Evolutionary conservation across 2,329 filamentous ascomycete species (phyloP).

Genomic region (Colletotrichum sublineola): DNA sequence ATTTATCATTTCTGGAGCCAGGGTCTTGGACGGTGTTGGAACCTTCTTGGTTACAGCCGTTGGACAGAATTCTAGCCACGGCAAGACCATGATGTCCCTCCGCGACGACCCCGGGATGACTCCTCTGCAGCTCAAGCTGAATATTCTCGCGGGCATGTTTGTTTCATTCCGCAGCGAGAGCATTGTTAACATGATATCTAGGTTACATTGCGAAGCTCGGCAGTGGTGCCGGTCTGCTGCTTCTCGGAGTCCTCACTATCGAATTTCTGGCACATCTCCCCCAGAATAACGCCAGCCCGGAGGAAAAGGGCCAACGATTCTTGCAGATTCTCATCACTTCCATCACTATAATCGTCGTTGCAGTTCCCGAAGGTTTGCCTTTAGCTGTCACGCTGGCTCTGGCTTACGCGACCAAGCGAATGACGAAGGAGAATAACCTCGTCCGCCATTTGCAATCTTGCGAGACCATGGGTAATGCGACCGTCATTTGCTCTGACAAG

Average conservation of each 20-base stretch:
- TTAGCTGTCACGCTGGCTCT: conserved; percentile 72
- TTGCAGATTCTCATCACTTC: conserved; percentile 54
- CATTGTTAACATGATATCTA: conserved; percentile 9
- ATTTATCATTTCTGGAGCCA: conserved; percentile 86
- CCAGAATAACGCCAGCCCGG: conserved; percentile 35
- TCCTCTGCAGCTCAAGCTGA: conserved; percentile 45
- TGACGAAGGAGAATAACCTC: conserved; percentile 74
- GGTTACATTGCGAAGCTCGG: conserved; percentile 46
- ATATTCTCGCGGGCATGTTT: conserved; percentile 43
- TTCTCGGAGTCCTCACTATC: conserved; percentile 43
- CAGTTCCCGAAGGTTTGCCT: conserved; percentile 71
- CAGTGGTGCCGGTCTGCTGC: conserved; percentile 43
- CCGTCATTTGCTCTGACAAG: conserved; percentile 75
- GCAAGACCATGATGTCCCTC: conserved; percentile 45
- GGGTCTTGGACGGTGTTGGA: conserved; percentile 66
- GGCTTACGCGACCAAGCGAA: conserved; percentile 72
- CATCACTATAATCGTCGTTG: conserved; percentile 71
- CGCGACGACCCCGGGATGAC: conserved; percentile 44
- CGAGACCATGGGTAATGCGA: conserved; percentile 75
- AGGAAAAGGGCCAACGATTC: conserved; percentile 67
- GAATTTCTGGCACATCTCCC: conserved; percentile 57
- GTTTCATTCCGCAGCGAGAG: too few relatives aligned
- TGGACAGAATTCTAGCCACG: conserved; percentile 43
- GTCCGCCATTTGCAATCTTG: conserved; percentile 71
- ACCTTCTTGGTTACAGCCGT: conserved; percentile 44